A percentile compares a stretch with the other conserved stretches of the same genome.
phyloP scores from a whole-genome alignment of 2,329 filamentous ascomycete genomes.

The Fusarium tanahbumbuense region DNA sequence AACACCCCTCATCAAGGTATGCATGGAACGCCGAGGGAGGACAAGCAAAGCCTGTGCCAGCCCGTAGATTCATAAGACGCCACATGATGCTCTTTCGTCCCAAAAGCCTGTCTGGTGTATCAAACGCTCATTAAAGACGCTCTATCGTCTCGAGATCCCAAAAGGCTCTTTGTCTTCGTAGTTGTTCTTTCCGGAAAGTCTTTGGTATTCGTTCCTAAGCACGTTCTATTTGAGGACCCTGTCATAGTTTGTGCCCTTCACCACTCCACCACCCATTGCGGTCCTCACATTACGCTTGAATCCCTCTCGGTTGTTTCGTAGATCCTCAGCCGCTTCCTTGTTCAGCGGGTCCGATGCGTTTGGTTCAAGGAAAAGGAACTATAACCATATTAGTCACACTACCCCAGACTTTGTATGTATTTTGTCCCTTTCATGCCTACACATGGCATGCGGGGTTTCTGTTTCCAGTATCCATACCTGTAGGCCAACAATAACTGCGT shows the following conservation, averaged over 20 bases:
- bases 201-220: constrained; percentile 6
- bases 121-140: constrained; percentile 20
- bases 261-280: constrained; percentile 82
- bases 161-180: constrained; percentile 5
- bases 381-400: constrained; percentile 41
- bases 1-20: constrained; percentile 2
- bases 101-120: constrained; percentile 26
- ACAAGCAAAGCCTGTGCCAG: constrained; percentile 22
- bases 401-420: constrained; percentile 2
- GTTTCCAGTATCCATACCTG: constrained; percentile 65
- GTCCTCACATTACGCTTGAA: constrained; percentile 92
- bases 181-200: constrained; percentile 13
- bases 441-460: background rate
- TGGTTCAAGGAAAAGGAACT: constrained; percentile 98
- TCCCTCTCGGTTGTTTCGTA: constrained; percentile 83
- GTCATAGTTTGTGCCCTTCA: constrained; percentile 81
- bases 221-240: constrained; percentile 73
- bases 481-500: constrained; percentile 94
- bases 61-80: constrained; percentile 38
- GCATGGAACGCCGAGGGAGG: constrained; percentile 8
- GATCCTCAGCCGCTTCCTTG: constrained; percentile 95
- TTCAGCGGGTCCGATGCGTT: constrained; percentile 98
- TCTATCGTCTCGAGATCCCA: constrained; percentile 14
- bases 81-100: constrained; percentile 29
- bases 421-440: background rate